phyloP scores from a whole-genome alignment of 805 yeast species.

The Torulaspora maleeae region DNA sequence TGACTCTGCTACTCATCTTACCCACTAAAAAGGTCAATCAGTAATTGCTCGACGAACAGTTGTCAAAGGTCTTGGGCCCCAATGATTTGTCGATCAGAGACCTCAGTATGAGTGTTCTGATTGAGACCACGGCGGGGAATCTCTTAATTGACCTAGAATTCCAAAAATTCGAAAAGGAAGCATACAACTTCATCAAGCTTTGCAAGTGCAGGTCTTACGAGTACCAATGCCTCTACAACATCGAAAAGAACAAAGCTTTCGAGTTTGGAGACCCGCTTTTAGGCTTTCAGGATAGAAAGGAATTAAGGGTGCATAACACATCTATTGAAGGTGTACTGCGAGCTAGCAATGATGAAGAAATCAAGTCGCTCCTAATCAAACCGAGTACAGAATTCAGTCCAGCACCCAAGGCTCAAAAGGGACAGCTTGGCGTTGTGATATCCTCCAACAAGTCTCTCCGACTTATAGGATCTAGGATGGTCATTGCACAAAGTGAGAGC shows the following conservation, averaged over 20 bases:
- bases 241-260: conserved; percentile 39
- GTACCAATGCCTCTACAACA: conserved; percentile 46
- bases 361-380: conserved; percentile 31
- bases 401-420: conserved; percentile 1
- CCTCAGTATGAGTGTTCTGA: conserved; percentile 37
- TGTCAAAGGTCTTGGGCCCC: not conserved
- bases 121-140: conserved; percentile 43
- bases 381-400: conserved; percentile 6
- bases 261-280: conserved; percentile 45
- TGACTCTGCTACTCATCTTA: not conserved
- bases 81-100: not conserved
- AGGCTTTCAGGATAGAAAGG: conserved; percentile 27
- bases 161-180: conserved; percentile 37
- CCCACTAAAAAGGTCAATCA: not conserved
- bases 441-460: conserved; percentile 22
- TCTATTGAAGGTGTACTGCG: conserved; percentile 24
- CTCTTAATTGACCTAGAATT: conserved; percentile 47
- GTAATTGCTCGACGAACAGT: too few relatives aligned
- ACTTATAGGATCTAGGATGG: conserved; percentile 25
- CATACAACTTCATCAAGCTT: conserved; percentile 48
- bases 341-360: conserved; percentile 27
- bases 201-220: conserved; percentile 51
- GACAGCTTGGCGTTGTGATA: conserved; percentile 4
- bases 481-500: conserved; percentile 13
- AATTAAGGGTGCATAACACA: conserved; percentile 16